Evolutionary conservation across 2,329 filamentous ascomycete genomes (phyloP).

Genomic region (Didymella keratinophila): DNA sequence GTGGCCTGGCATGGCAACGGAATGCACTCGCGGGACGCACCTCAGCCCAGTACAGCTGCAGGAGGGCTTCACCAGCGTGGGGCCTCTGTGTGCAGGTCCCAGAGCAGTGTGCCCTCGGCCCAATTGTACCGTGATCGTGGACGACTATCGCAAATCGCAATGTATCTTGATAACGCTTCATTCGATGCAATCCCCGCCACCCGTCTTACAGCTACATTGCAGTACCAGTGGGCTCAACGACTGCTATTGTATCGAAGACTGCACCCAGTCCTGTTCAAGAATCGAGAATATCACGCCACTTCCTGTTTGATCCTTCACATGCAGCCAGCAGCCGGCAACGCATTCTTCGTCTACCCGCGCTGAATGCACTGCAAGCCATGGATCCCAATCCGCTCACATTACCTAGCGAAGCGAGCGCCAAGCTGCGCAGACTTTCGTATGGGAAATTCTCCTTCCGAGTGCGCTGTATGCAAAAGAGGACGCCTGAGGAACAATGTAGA

Average conservation of each 20-base stretch:
- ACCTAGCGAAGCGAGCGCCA: conserved; percentile 17
- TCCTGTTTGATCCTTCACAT: conserved; percentile 9
- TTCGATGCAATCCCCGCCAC: conserved; percentile 10
- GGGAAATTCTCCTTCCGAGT: conserved; percentile 7
- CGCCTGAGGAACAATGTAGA: conserved; percentile 1
- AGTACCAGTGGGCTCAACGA: conserved; percentile 11
- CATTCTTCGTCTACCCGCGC: conserved; percentile 13
- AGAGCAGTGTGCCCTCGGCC: conserved; percentile 7
- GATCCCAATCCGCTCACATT: conserved; percentile 9
- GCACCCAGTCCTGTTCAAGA: background rate
- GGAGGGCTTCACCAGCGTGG: background rate
- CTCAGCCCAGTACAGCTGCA: conserved; percentile 6
- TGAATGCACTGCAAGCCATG: conserved; percentile 9
- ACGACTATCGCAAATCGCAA: conserved; percentile 18
- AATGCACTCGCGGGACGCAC: conserved; percentile 17
- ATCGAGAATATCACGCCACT: conserved; percentile 13
- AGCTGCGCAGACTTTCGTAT: conserved; percentile 10
- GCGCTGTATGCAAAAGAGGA: conserved; percentile 2
- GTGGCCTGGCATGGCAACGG: conserved; percentile 1
- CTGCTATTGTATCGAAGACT: background rate
- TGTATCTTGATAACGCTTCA: conserved; percentile 19
- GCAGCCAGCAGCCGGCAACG: conserved; percentile 7
- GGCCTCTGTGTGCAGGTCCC: conserved; percentile 7
- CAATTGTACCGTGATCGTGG: conserved; percentile 7
- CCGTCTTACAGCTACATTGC: conserved; percentile 9